Evolutionary conservation across 768 basidiomycete species (phyloP).

Genomic region (Termitomyces sp.): DNA sequence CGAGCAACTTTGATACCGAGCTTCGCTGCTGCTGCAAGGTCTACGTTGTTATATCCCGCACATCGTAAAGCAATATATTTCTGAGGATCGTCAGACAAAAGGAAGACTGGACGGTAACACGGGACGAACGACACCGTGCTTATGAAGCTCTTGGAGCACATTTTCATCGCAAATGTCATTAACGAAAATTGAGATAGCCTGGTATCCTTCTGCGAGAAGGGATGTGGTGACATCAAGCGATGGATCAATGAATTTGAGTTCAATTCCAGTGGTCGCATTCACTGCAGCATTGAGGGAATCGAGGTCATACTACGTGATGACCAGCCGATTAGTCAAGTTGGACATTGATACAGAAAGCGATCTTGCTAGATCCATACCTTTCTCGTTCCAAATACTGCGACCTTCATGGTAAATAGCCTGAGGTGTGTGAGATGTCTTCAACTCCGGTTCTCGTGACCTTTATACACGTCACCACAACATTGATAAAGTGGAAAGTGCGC

Average conservation of each 20-base stretch:
- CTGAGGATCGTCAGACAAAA: slow-evolving; percentile 13
- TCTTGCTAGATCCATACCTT: slow-evolving; percentile 19
- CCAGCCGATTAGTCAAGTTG: not conserved
- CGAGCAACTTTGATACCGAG: slow-evolving; percentile 32
- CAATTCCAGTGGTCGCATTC: slow-evolving; percentile 19
- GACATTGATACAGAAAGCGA: not conserved
- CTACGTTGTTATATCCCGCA: slow-evolving; percentile 40
- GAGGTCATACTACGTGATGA: slow-evolving; percentile 27
- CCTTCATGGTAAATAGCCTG: slow-evolving; percentile 27
- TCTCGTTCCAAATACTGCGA: slow-evolving; percentile 35
- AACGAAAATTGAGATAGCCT: slow-evolving; percentile 37
- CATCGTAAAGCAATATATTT: slow-evolving; percentile 36
- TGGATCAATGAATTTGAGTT: slow-evolving; percentile 33
- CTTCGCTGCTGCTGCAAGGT: slow-evolving; percentile 24
- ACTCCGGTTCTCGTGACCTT: not conserved
- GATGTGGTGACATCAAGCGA: slow-evolving; percentile 30
- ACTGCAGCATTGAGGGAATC: slow-evolving; percentile 25
- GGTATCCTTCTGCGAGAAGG: slow-evolving; percentile 29
- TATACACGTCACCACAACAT: not conserved
- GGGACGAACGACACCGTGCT: slow-evolving; percentile 29
- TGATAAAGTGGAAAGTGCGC: not conserved
- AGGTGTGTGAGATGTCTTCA: not conserved
- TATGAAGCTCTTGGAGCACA: slow-evolving; percentile 25
- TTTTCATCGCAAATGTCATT: slow-evolving; percentile 34
- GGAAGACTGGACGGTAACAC: not conserved